phyloP scores from a whole-genome alignment of 179 eudicot genomes.

The Spergularia azorica region DNA sequence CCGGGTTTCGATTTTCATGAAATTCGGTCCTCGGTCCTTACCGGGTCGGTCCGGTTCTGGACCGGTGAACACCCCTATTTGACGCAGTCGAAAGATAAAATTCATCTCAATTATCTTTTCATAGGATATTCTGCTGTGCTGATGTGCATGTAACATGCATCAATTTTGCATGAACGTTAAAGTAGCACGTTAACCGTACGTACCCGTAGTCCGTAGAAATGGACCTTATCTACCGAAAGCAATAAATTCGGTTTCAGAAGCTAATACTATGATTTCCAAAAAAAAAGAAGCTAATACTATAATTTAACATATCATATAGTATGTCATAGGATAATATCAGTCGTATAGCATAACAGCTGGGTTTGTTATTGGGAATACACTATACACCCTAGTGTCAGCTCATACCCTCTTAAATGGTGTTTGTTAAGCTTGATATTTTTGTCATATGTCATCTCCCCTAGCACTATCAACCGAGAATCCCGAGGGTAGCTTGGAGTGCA shows the following conservation, averaged over 20 bases:
- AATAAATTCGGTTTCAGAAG: constrained; percentile 13
- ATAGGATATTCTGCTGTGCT: too few relatives aligned
- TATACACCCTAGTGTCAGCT: not conserved
- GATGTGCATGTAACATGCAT: not conserved
- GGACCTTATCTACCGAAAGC: not conserved
- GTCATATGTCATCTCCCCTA: too few relatives aligned
- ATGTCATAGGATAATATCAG: too few relatives aligned
- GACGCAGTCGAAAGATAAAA: not conserved
- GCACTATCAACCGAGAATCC: too few relatives aligned
- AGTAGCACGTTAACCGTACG: not conserved
- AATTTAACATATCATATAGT: not conserved
- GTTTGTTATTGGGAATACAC: constrained; percentile 26
- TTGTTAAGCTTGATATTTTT: not conserved
- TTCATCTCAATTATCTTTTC: too few relatives aligned
- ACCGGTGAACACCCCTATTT: too few relatives aligned
- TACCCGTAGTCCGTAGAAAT: not conserved
- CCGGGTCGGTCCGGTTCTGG: too few relatives aligned
- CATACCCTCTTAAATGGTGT: constrained; percentile 6
- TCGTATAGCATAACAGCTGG: not conserved
- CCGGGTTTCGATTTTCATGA: too few relatives aligned
- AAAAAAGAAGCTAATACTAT: not conserved
- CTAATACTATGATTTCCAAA: too few relatives aligned
- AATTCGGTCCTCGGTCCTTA: too few relatives aligned
- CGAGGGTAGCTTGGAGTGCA: too few relatives aligned
- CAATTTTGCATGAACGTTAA: not conserved